These are phyloP conservation scores for Fraxinus sp. DNA, from an alignment of 305 asterid species.

Conservation along the genomic window DNA sequence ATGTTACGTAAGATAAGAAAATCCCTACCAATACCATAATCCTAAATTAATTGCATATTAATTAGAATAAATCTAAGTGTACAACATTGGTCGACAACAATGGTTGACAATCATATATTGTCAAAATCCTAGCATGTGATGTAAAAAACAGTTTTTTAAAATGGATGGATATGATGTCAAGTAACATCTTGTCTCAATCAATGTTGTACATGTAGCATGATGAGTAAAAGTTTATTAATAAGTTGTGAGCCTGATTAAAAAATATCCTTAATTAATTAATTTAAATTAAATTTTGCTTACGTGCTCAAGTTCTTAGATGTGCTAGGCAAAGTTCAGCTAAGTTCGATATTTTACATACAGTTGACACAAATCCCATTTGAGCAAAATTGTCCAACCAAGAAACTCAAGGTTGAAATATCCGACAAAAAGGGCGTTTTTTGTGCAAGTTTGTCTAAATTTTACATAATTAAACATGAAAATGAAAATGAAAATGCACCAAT, in stretches of 20 bases:
- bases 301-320: background rate
- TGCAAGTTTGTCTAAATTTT: background rate
- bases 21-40: background rate
- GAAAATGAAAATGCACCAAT: constrained; percentile 10
- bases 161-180: too few relatives aligned
- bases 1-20: background rate
- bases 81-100: too few relatives aligned
- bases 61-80: too few relatives aligned
- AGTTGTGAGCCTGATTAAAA: too few relatives aligned
- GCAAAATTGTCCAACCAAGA: background rate
- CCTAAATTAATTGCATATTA: background rate
- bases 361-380: background rate
- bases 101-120: too few relatives aligned
- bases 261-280: too few relatives aligned
- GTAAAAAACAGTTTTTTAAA: too few relatives aligned
- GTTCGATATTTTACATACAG: constrained; percentile 6
- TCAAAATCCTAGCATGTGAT: too few relatives aligned
- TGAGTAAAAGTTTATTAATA: too few relatives aligned
- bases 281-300: too few relatives aligned
- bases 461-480: background rate
- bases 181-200: too few relatives aligned
- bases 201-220: too few relatives aligned
- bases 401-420: constrained; percentile 4
- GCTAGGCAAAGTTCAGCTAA: background rate
- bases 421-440: constrained; percentile 28